Conservation (phyloP, 2,329 filamentous ascomycete species). For the Cladophialophora psammophila region DNA sequence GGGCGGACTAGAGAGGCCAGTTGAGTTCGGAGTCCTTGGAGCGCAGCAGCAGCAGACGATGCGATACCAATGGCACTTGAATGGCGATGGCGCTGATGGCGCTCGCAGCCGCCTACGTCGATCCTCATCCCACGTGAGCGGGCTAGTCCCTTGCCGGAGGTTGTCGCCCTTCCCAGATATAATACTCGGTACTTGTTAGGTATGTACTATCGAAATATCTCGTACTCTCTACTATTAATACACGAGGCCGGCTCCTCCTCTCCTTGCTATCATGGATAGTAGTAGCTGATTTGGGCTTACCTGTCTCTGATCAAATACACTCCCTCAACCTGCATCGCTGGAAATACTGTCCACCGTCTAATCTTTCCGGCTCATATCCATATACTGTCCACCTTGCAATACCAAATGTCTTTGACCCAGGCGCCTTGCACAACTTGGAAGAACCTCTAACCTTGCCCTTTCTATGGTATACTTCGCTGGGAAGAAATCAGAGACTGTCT, state of each 20-base stretch:
- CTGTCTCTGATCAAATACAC: no score
- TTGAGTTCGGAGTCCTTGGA: constrained; percentile 13
- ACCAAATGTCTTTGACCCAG: neutral
- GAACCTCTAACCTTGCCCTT: neutral
- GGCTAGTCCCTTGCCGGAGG: no score
- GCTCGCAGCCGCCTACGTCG: constrained; percentile 16
- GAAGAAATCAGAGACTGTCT: constrained; percentile 51
- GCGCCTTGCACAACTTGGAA: neutral
- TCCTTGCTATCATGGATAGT: no score
- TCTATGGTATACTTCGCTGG: neutral
- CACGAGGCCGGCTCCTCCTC: no score
- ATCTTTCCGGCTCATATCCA: neutral
- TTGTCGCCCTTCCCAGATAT: no score
- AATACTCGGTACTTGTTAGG: no score
- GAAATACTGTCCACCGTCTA: no score
- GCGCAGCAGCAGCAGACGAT: neutral
- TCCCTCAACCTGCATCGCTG: no score
- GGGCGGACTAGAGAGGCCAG: neutral
- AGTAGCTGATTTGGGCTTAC: no score
- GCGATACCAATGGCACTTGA: neutral
- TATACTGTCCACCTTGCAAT: neutral
- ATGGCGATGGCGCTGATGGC: neutral
- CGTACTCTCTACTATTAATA: no score
- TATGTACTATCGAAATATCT: no score
- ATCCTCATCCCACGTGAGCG: constrained; percentile 6